Conservation (phyloP, 2,329 filamentous ascomycete species). For the Neurospora crassa region DNA sequence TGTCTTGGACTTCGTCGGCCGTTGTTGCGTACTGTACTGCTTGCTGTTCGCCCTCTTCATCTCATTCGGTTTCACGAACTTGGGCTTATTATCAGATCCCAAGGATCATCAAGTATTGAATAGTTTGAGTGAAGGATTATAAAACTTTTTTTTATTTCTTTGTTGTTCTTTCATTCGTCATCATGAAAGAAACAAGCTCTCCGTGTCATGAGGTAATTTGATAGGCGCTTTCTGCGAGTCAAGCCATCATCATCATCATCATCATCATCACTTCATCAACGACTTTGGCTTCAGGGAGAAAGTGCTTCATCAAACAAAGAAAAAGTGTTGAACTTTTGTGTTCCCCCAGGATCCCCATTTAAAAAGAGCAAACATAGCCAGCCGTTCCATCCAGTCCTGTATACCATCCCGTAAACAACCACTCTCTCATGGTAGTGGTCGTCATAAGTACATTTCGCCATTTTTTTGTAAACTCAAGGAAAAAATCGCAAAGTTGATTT, state of each 20-base stretch:
- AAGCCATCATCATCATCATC: background rate
- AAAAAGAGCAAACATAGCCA: background rate
- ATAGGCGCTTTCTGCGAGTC: too few species aligned
- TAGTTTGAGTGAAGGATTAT: too few species aligned
- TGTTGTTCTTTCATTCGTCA: background rate
- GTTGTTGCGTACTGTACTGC: too few species aligned
- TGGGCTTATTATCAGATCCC: too few species aligned
- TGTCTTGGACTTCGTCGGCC: too few species aligned
- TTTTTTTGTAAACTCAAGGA: background rate
- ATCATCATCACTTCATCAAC: background rate
- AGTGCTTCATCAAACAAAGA: background rate
- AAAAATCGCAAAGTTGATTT: background rate
- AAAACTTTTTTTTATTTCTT: too few species aligned
- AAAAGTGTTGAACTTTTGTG: slow-evolving; percentile 18
- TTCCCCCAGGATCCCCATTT: background rate
- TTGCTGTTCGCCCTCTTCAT: too few species aligned
- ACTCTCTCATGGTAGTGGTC: background rate
- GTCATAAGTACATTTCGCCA: slow-evolving; percentile 6
- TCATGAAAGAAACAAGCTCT: background rate
- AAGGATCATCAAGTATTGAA: too few species aligned
- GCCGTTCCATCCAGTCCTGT: background rate
- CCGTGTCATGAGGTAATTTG: background rate
- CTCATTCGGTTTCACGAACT: too few species aligned
- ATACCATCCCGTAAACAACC: background rate
- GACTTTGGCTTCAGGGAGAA: background rate